phyloP scores from a whole-genome alignment of 192 early-diverging fungal species.

The Coemansia sp. region DNA sequence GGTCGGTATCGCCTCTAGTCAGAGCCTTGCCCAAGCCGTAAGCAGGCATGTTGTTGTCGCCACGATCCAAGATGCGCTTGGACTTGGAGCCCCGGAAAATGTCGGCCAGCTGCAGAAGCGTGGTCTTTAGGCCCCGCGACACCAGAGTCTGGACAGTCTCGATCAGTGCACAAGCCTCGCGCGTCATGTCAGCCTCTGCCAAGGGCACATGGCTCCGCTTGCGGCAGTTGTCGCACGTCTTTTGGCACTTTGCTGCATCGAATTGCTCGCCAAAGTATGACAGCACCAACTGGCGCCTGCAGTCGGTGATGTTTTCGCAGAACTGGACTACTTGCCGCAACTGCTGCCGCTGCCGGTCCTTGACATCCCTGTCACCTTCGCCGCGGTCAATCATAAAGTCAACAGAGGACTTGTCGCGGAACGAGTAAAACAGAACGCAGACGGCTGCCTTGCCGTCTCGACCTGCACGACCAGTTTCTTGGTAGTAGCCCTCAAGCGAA shows the following conservation, averaged over 20 bases:
- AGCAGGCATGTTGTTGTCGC: slow-evolving; percentile 53
- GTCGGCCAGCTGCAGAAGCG: slow-evolving; percentile 68
- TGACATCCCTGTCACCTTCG: slow-evolving; percentile 78
- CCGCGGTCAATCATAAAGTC: slow-evolving; percentile 78
- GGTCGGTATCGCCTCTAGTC: slow-evolving; percentile 61
- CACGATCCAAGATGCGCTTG: slow-evolving; percentile 54
- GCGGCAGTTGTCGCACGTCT: slow-evolving; percentile 89
- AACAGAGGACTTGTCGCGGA: slow-evolving; percentile 69
- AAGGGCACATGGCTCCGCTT: slow-evolving; percentile 15
- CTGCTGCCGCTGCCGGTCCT: slow-evolving; percentile 69
- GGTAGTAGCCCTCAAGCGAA: slow-evolving; percentile 92
- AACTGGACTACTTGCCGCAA: slow-evolving; percentile 69
- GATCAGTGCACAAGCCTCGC: slow-evolving; percentile 54
- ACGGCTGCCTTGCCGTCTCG: slow-evolving; percentile 82
- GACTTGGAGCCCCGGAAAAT: slow-evolving; percentile 70
- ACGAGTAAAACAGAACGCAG: slow-evolving; percentile 85
- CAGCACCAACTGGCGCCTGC: slow-evolving; percentile 83
- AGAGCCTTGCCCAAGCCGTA: slow-evolving; percentile 61
- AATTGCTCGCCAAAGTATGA: slow-evolving; percentile 90
- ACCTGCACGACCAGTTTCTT: slow-evolving; percentile 95
- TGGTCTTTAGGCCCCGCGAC: slow-evolving; percentile 54
- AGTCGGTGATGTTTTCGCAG: slow-evolving; percentile 85
- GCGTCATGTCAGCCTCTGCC: slow-evolving; percentile 55
- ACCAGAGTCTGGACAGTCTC: slow-evolving; percentile 48
- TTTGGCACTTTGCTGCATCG: slow-evolving; percentile 59